Percentiles rank a stretch among this genome's conserved stretches.
Conservation (phyloP, 768 basidiomycete genomes). For the Russula virescens region DNA sequence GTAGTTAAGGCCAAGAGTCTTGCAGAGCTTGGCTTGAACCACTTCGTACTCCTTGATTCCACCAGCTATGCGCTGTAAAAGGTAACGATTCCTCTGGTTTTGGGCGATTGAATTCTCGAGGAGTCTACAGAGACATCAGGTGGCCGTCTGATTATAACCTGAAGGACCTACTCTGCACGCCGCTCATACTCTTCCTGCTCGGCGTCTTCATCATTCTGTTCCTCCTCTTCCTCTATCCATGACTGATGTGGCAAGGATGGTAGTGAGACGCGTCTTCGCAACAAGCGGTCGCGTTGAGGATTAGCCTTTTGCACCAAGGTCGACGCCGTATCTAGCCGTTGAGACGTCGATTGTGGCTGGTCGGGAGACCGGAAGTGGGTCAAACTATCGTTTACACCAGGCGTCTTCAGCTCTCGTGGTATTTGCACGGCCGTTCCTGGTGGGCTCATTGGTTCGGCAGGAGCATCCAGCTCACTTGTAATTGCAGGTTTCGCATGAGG, state of each 20-base stretch:
- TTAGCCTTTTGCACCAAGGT: neutral
- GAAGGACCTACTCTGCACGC: constrained; percentile 45
- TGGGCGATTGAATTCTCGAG: constrained; percentile 53
- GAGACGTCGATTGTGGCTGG: neutral
- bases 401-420: neutral
- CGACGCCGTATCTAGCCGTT: neutral
- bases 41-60: constrained; percentile 62
- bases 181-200: constrained; percentile 52
- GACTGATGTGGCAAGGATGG: constrained; percentile 26
- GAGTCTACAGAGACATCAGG: constrained; percentile 38
- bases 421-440: constrained; percentile 3
- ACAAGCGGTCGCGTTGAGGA: constrained; percentile 1
- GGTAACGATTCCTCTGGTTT: constrained; percentile 63
- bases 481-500: neutral
- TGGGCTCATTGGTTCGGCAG: neutral
- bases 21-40: constrained; percentile 47
- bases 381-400: neutral
- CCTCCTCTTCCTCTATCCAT: constrained; percentile 29
- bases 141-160: neutral
- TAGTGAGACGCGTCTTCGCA: constrained; percentile 34
- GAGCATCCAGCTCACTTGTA: neutral
- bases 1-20: constrained; percentile 43
- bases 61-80: constrained; percentile 58
- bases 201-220: constrained; percentile 42
- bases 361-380: neutral